Percentiles rank a stretch among this genome's conserved stretches.
Evolutionary conservation across 208 protist genomes (phyloP).

Genomic region (Leishmania mexicana): DNA sequence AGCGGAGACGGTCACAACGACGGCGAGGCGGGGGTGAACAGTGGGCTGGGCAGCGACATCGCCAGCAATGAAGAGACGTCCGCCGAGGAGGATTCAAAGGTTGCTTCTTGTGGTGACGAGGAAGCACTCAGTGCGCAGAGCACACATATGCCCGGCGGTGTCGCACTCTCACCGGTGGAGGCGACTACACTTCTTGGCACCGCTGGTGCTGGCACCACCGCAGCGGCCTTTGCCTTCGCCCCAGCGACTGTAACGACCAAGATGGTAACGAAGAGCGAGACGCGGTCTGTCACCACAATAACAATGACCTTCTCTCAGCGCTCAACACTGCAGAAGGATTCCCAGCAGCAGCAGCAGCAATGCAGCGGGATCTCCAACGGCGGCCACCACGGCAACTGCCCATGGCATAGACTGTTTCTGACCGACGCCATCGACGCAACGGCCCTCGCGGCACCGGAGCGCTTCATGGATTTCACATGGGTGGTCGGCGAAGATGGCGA

Average conservation of each 20-base stretch:
- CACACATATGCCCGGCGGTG: not conserved
- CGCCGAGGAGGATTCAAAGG: not conserved
- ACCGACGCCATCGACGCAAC: slow-evolving; percentile 20
- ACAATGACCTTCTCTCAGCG: slow-evolving; percentile 32
- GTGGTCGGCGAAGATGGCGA: not conserved
- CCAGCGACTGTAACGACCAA: not conserved
- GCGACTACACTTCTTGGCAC: not conserved
- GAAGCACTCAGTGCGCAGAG: not conserved
- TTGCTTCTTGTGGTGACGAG: not conserved
- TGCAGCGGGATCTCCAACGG: not conserved
- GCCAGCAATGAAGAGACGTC: not conserved
- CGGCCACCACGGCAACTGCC: slow-evolving; percentile 17
- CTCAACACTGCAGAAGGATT: not conserved
- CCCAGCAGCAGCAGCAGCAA: not conserved
- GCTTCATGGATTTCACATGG: slow-evolving; percentile 35
- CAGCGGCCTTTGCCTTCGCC: too few species aligned
- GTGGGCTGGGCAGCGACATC: not conserved
- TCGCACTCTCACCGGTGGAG: not conserved
- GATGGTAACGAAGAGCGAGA: not conserved
- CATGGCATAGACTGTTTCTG: slow-evolving; percentile 30
- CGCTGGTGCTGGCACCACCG: not conserved
- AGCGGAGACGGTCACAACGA: not conserved
- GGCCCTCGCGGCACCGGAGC: slow-evolving; percentile 25
- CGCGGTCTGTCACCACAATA: slow-evolving; percentile 18
- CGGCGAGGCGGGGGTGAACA: not conserved